Evolutionary conservation across 805 yeast species (phyloP), one percentile per base, ranked within the genome.

Genomic region (Hanseniaspora mollemarum): DNA sequence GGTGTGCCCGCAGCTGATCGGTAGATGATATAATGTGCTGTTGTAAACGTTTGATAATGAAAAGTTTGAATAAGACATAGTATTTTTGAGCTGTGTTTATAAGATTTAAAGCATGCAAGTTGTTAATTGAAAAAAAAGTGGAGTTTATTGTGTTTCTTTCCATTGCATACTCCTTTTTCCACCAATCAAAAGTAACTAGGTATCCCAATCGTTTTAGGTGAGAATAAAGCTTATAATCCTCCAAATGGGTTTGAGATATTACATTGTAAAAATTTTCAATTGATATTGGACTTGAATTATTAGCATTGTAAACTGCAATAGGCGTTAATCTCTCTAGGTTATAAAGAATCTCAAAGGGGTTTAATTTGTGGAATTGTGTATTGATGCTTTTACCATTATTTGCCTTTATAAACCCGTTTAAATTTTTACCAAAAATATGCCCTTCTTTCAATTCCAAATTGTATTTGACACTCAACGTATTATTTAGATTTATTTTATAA

Each of bases 1-100:
- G 58, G 63, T 68, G 51, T 68, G 71, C 29, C 69, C 66, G 52
- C 70, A 64, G 60, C 69, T 68, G 59, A 74, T 75, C 56, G 62
- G 69, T 53, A 18, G 24, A 16, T 19, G 16, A 24, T 8, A 32
- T 32, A 12, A 15, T 12, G 18, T 6, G 6, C 6, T 15, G 36
- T 15, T 35, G 39, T 4, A 35, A 8, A 4, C 7, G 6, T 5
- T 35, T 35, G 13, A 35, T 16, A 15, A 35, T 4, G 8, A 4
- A 7, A 35, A 7, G 19, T 18, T 35, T 35, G 8, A 16, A 16
- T 5, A 18, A 6, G 13, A 18, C 5, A 16, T 35, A 35, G 22
- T 18, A 19, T 6, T 19, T 10, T 35, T 7, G 16, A 19, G 19
- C 8, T 16, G n/a, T 32, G n/a, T n/a, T 18, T 32, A n/a, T 6